Base-by-base conservation (phyloP, 768 basidiomycete species). In the Tulasnella sp. region DNA sequence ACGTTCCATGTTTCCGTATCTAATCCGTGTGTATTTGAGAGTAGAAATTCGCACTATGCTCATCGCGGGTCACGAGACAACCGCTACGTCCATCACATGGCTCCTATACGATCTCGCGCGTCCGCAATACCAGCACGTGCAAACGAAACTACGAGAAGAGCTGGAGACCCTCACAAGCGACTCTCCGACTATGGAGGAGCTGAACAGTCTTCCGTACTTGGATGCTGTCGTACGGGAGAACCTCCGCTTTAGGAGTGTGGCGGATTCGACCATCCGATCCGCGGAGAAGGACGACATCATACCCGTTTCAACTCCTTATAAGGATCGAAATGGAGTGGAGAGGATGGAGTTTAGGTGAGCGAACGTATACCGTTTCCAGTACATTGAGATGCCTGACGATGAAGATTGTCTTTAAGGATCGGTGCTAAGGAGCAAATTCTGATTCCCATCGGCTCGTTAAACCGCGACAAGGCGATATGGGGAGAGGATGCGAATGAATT, bases 401-500 rank as follows among this genome's bases (percentile, higher is more conserved):
- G 16, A 65, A 14, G 34, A 26, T 17, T 65, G 1, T 34, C 19
- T 62, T 29, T 34, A n/a, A 76, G 78, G 26, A 74, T 80, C n/a
- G 69, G 62, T 63, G 78, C 78, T 70, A 79, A 79, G 29, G 84
- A 83, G 0, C 76, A 83, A 4, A 75, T 79, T n/a, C 73, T 82
- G 6, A 78, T 90, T 19, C 87, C 87, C 0, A 86, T 89, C 40
- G 70, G 84, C 1, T 80, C 80, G 1, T 70, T 90, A 41, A 88
- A 91, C 75, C 80, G 84, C 7, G 81, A 83, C 11, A 82, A 82
- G 74, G 79, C 77, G 7, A 77, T 89, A 0, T 90, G 89, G 88
- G 89, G 90, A 8, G 80, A 84, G 11, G 88, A 90, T 76, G 85
- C 87, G 0, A 65, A 72, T n/a, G 84, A 87, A 63, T 91, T 90